A percentile compares a stretch with the other conserved stretches of the same genome.
Conservation (phyloP, 1,284 basidiomycete species). For the Cryptococcus maquisensis region DNA sequence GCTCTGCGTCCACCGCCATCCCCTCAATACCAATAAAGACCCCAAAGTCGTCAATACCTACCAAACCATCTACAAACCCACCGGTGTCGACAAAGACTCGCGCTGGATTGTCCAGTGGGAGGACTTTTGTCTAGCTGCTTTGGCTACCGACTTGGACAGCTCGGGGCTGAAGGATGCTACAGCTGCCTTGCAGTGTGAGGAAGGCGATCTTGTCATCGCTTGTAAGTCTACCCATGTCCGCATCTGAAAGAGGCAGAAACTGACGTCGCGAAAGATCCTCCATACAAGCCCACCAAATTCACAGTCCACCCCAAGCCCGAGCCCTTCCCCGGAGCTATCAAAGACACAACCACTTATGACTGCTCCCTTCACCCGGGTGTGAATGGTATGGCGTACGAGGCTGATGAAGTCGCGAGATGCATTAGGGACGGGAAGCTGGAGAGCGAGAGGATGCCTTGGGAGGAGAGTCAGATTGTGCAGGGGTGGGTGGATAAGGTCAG, state of each 20-base stretch:
- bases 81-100: conserved; percentile 74
- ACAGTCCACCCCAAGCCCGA: conserved; percentile 54
- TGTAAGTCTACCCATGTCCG: conserved; percentile 25
- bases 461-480: conserved; percentile 73
- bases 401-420: conserved; percentile 70
- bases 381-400: conserved; percentile 47
- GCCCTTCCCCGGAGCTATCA: conserved; percentile 11
- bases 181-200: conserved; percentile 34
- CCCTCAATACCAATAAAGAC: conserved; percentile 57
- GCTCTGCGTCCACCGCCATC: conserved; percentile 72
- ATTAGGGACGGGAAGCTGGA: conserved; percentile 70
- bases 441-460: conserved; percentile 67
- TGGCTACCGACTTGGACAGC: conserved; percentile 32
- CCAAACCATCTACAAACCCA: conserved; percentile 58
- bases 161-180: conserved; percentile 23
- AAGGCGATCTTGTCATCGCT: conserved; percentile 36
- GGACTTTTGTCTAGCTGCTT: conserved; percentile 33
- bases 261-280: conserved; percentile 19
- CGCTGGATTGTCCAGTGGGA: conserved; percentile 70
- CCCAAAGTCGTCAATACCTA: conserved; percentile 51
- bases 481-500: conserved; percentile 73
- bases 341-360: conserved; percentile 50
- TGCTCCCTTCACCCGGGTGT: conserved; percentile 55
- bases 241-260: neutral
- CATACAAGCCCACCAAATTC: conserved; percentile 30